Evolutionary conservation across 2,329 filamentous ascomycete genomes (phyloP).

Genomic region (Diplodia intermedia): DNA sequence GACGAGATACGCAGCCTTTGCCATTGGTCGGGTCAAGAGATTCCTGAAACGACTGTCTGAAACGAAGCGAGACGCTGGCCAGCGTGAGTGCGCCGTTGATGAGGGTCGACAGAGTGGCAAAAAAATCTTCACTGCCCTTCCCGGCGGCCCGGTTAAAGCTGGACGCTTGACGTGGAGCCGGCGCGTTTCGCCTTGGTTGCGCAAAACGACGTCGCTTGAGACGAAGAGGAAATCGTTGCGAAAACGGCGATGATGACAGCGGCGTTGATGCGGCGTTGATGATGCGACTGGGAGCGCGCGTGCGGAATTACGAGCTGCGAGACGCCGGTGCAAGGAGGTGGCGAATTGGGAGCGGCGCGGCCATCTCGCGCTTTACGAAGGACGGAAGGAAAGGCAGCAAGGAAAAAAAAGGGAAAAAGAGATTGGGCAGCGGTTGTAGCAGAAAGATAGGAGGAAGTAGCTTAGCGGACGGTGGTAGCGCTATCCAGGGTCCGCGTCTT

Average conservation of each 20-base stretch:
- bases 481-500: constrained; percentile 10
- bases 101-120: neutral
- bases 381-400: neutral
- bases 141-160: neutral
- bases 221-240: neutral
- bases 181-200: constrained; percentile 14
- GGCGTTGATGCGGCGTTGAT: neutral
- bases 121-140: neutral
- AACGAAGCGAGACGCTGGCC: neutral
- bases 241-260: neutral
- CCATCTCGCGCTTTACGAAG: neutral
- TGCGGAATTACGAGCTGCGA: constrained; percentile 9
- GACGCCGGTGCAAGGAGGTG: constrained; percentile 20
- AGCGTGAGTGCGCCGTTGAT: neutral
- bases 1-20: neutral
- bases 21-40: neutral
- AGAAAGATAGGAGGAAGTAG: constrained; percentile 1
- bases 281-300: neutral
- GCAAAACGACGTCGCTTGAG: constrained; percentile 3
- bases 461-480: constrained; percentile 9
- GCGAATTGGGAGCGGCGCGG: constrained; percentile 1
- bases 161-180: neutral
- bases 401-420: neutral
- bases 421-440: constrained; percentile 2
- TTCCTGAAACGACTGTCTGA: neutral